Conservation (phyloP, 1,139 yeast species). For the Blastobotrys elegans region DNA sequence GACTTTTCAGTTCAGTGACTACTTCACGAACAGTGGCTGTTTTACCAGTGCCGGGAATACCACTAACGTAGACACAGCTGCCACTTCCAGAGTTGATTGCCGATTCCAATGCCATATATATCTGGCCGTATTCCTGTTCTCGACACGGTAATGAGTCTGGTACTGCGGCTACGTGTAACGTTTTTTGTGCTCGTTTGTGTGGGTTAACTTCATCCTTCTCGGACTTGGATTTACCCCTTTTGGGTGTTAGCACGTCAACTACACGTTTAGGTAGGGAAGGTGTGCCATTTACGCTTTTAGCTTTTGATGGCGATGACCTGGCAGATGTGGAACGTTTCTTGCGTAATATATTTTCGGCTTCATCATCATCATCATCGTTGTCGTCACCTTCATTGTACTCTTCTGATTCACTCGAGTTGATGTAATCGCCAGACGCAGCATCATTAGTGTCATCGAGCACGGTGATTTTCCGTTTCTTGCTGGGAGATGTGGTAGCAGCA, state of each 20-base stretch:
- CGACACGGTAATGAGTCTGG: slow-evolving; percentile 76
- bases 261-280: slow-evolving; percentile 8
- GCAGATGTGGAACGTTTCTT: background rate
- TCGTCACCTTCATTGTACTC: background rate
- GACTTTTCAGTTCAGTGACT: slow-evolving; percentile 53
- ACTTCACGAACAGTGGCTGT: slow-evolving; percentile 92
- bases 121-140: slow-evolving; percentile 74
- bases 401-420: background rate
- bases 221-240: background rate
- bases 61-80: slow-evolving; percentile 83
- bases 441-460: background rate
- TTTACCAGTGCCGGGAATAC: slow-evolving; percentile 98
- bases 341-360: background rate
- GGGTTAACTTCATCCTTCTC: slow-evolving; percentile 14
- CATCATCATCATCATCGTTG: background rate
- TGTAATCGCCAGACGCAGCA: background rate
- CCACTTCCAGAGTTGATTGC: slow-evolving; percentile 74
- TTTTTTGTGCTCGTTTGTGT: slow-evolving; percentile 51
- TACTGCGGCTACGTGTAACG: slow-evolving; percentile 60
- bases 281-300: background rate
- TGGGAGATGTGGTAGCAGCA: background rate
- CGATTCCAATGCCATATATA: slow-evolving; percentile 66
- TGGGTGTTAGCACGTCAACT: background rate
- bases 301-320: background rate
- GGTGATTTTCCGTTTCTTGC: background rate